Evolutionary conservation across 306 rosid genomes (phyloP).

Genomic region (Fagus crenata): DNA sequence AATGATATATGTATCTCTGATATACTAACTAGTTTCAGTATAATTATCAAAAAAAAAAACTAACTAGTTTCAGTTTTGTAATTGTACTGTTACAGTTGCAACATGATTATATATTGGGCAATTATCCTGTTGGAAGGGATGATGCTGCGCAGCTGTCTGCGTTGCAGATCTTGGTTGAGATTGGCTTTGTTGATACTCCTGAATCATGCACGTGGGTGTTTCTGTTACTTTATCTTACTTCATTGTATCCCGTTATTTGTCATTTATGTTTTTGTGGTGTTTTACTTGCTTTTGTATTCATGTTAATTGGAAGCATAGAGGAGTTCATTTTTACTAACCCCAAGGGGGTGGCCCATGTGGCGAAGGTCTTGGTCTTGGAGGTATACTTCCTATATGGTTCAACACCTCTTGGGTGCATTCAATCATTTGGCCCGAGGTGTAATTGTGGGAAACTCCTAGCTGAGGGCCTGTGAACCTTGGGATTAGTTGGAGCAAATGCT

Average conservation of each 20-base stretch:
- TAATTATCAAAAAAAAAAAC: not conserved
- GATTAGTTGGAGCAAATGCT: too few relatives aligned
- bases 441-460: too few relatives aligned
- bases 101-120: slow-evolving; percentile 89
- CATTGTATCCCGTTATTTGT: not conserved
- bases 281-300: slow-evolving; percentile 13
- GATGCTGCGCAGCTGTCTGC: slow-evolving; percentile 95
- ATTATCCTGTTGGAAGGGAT: slow-evolving; percentile 92
- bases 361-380: too few relatives aligned
- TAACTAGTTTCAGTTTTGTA: slow-evolving; percentile 9
- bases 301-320: not conserved
- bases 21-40: slow-evolving; percentile 18
- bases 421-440: too few relatives aligned
- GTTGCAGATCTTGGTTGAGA: slow-evolving; percentile 84
- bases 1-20: not conserved
- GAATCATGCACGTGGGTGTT: slow-evolving; percentile 83
- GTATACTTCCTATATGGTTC: too few relatives aligned
- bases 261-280: slow-evolving; percentile 6
- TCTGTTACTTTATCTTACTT: slow-evolving; percentile 26
- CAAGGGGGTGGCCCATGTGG: too few relatives aligned
- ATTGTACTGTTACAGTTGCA: slow-evolving; percentile 67
- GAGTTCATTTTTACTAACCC: not conserved
- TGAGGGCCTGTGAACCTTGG: too few relatives aligned
- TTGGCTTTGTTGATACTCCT: slow-evolving; percentile 66
- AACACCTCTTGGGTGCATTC: too few relatives aligned